phyloP scores from a whole-genome alignment of 768 basidiomycete genomes.

The Hemileccinum impolitum region DNA sequence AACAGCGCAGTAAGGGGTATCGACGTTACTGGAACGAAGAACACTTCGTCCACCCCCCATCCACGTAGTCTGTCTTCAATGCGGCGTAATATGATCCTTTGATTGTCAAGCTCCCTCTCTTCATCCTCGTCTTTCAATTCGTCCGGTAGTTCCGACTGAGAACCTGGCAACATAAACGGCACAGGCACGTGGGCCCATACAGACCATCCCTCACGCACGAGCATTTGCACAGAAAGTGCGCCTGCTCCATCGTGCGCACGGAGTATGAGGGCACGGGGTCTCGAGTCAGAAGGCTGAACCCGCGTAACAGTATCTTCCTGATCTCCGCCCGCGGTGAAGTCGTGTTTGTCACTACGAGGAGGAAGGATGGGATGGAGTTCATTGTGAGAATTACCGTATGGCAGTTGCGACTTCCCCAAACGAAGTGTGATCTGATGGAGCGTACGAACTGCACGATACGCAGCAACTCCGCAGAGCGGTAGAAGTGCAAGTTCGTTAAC shows the following conservation, averaged over 20 bases:
- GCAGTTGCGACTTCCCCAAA: conserved; percentile 22
- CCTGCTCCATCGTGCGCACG: conserved; percentile 73
- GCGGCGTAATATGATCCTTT: conserved; percentile 39
- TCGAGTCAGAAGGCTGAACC: conserved; percentile 15
- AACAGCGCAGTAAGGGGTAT: conserved; percentile 22
- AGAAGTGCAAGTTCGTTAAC: conserved; percentile 79
- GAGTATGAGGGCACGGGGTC: conserved; percentile 56
- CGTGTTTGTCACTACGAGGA: conserved; percentile 22
- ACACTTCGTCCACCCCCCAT: conserved; percentile 78
- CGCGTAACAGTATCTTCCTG: conserved; percentile 13
- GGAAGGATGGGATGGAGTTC: conserved; percentile 27
- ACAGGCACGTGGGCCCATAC: conserved; percentile 68
- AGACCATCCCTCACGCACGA: conserved; percentile 64
- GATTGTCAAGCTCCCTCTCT: conserved; percentile 36
- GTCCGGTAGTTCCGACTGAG: conserved; percentile 36
- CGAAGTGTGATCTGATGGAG: conserved; percentile 39
- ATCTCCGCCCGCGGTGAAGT: conserved; percentile 25
- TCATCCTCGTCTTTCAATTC: conserved; percentile 31
- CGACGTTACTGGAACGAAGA: conserved; percentile 46
- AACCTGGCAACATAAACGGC: conserved; percentile 31
- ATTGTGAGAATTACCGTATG: conserved; percentile 24
- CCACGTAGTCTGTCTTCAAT: conserved; percentile 53
- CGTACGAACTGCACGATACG: conserved; percentile 77
- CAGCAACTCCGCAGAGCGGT: conserved; percentile 75
- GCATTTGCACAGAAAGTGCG: conserved; percentile 75